These are phyloP conservation scores for Corynascus novoguineensis DNA, from an alignment of 495 filamentous ascomycete genomes.

Conservation along the genomic window DNA sequence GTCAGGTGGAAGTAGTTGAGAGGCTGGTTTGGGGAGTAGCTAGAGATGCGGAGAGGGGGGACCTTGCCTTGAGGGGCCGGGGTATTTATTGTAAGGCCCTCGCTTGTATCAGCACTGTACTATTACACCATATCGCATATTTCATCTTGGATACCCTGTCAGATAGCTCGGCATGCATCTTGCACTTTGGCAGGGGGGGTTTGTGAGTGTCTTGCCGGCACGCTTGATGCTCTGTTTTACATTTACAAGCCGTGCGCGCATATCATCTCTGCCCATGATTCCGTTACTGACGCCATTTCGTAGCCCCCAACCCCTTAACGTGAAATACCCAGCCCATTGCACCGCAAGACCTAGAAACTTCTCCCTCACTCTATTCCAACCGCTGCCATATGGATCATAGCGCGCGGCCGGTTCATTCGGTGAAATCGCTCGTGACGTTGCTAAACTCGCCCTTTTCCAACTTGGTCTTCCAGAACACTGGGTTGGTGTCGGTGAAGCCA, in stretches of 20 bases:
- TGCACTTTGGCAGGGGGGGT: neutral
- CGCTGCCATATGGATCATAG: neutral
- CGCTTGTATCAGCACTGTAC: neutral
- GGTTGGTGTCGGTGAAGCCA: conserved; percentile 91
- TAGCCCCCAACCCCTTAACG: neutral
- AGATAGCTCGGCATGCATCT: neutral
- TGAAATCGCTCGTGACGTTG: conserved; percentile 81
- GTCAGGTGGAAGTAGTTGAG: no score
- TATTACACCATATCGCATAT: neutral
- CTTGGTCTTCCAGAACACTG: conserved; percentile 99
- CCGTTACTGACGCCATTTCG: neutral
- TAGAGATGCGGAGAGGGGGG: no score
- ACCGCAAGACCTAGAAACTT: neutral
- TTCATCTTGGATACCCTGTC: neutral
- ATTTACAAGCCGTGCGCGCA: conserved; percentile 1
- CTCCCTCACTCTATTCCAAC: neutral
- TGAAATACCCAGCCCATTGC: conserved; percentile 1
- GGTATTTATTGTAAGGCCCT: no score
- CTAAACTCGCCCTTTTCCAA: conserved; percentile 96
- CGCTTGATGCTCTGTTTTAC: conserved; percentile 13
- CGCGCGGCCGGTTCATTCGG: conserved; percentile 26
- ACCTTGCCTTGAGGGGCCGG: no score
- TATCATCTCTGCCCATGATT: neutral
- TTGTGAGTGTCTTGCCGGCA: neutral
- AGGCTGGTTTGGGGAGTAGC: no score